These are phyloP conservation scores for Leucogyrophana mollusca DNA, from an alignment of 768 basidiomycete genomes.

Conservation along the genomic window DNA sequence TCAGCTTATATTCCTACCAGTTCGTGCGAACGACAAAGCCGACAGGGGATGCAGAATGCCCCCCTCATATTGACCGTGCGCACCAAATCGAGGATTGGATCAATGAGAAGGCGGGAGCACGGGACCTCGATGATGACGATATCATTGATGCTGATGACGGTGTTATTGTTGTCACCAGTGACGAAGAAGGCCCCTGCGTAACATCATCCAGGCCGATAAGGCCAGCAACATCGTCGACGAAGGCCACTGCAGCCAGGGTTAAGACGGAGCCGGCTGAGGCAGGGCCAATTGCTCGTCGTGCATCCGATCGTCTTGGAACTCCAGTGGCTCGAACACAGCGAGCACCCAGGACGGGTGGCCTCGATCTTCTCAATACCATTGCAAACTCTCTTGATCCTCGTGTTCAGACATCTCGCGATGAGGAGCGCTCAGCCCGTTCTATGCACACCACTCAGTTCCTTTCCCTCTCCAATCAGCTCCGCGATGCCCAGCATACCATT, in stretches of 20 bases:
- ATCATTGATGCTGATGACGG: background rate
- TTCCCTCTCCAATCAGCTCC: conserved; percentile 18
- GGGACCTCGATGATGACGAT: conserved; percentile 17
- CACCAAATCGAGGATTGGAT: conserved; percentile 21
- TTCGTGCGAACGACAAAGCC: conserved; percentile 19
- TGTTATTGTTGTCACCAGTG: background rate
- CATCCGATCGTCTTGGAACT: too few species aligned
- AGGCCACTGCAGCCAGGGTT: too few species aligned
- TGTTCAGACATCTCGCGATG: conserved; percentile 16
- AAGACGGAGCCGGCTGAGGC: too few species aligned
- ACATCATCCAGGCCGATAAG: background rate
- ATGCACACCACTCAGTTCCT: conserved; percentile 22
- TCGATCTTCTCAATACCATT: conserved; percentile 16
- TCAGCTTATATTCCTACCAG: too few species aligned
- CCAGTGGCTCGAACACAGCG: conserved; percentile 4
- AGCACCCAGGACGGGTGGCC: conserved; percentile 5
- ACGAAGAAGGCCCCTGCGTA: too few species aligned
- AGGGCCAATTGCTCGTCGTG: background rate
- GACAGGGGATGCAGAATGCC: conserved; percentile 18
- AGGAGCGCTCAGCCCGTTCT: conserved; percentile 15
- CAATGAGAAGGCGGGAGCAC: conserved; percentile 13
- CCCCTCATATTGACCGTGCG: conserved; percentile 15
- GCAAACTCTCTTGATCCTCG: conserved; percentile 20
- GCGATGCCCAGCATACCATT: conserved; percentile 16
- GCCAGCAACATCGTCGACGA: too few species aligned